Conservation (phyloP, 371 early-diverging fungal species). For the Mortierella sp. region DNA sequence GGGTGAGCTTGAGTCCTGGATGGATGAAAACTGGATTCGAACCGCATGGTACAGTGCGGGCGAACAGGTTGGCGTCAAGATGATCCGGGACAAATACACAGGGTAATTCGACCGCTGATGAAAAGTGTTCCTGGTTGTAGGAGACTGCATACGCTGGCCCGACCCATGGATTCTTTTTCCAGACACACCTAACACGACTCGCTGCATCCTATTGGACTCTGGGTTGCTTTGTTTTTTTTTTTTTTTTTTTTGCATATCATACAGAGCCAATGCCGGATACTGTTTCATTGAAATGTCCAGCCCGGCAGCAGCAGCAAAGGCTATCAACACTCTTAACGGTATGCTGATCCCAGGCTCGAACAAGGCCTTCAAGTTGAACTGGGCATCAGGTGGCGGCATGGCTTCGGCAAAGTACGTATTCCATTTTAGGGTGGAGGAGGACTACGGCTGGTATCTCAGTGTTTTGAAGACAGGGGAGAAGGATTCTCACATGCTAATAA, state of each 20-base stretch:
- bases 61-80: conserved; percentile 81
- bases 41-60: conserved; percentile 76
- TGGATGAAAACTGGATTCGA: conserved; percentile 81
- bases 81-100: conserved; percentile 85
- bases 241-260: no score
- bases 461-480: no score
- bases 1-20: conserved; percentile 88
- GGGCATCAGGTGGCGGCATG: conserved; percentile 85
- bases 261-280: conserved; percentile 75
- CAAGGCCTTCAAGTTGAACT: conserved; percentile 88
- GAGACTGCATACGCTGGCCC: no score
- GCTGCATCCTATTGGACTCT: neutral
- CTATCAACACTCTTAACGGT: conserved; percentile 79
- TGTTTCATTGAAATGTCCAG: conserved; percentile 80
- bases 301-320: conserved; percentile 69
- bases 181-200: conserved; percentile 13
- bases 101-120: conserved; percentile 54
- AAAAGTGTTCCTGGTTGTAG: no score
- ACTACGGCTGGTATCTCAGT: no score
- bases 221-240: neutral
- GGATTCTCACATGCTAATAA: no score
- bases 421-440: neutral
- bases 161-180: neutral
- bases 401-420: conserved; percentile 18
- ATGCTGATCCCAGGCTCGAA: conserved; percentile 81